Conservation (phyloP, 441 rosid genomes). For the Populus hybrid region DNA sequence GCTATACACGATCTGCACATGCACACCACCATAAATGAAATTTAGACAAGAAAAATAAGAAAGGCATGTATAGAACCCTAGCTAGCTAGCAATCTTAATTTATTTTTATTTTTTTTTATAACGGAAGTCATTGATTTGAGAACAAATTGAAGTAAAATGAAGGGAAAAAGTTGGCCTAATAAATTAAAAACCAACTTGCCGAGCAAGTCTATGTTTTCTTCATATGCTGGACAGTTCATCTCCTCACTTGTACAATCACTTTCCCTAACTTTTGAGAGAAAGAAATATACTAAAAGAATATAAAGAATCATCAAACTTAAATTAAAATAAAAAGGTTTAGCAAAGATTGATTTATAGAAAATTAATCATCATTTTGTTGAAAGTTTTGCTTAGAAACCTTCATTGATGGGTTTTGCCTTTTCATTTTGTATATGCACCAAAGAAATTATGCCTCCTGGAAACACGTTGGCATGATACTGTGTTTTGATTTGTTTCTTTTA, state of each 20-base stretch:
- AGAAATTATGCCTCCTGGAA: background rate
- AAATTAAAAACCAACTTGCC: background rate
- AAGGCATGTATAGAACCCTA: background rate
- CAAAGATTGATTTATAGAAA: background rate
- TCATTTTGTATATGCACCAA: background rate
- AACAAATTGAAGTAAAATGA: background rate
- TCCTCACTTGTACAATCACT: conserved; percentile 14
- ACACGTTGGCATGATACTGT: background rate
- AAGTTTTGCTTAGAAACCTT: background rate
- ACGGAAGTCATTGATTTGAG: background rate
- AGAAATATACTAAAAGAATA: background rate
- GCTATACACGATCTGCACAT: background rate
- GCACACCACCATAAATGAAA: background rate
- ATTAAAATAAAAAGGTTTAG: background rate
- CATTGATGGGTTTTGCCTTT: background rate
- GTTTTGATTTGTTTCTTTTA: background rate
- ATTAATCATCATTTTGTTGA: background rate
- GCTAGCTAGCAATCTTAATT: background rate
- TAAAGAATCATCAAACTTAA: background rate
- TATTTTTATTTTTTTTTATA: too few relatives aligned
- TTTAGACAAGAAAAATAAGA: background rate
- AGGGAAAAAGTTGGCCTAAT: background rate
- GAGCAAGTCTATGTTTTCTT: background rate
- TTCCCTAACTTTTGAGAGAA: conserved; percentile 14
- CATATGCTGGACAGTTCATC: conserved; percentile 35